Evolutionary conservation across 176 grass and related monocot genomes (phyloP).

Genomic region (Tillandsia leiboldiana): DNA sequence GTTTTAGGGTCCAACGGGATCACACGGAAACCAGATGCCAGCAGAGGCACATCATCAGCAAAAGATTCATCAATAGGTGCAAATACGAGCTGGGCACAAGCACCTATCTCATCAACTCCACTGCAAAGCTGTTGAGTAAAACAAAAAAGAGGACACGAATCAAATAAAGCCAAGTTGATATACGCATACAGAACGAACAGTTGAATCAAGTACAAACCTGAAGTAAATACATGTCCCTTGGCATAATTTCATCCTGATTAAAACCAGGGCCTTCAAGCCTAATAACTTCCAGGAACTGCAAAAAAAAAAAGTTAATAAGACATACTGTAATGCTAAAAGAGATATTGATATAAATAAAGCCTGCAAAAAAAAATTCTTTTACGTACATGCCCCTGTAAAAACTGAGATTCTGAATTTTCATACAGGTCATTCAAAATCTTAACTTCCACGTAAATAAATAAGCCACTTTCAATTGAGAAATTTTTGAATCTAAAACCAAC

Average conservation of each 20-base stretch:
- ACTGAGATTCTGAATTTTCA: no score
- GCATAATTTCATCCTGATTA: conserved; percentile 82
- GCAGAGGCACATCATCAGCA: conserved; percentile 76
- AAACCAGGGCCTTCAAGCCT: conserved; percentile 82
- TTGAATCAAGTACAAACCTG: conserved; percentile 30
- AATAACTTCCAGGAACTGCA: conserved; percentile 93
- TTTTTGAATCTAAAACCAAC: no score
- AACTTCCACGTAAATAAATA: no score
- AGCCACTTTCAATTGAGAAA: no score
- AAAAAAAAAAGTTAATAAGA: conserved; percentile 5
- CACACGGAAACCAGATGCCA: conserved; percentile 85
- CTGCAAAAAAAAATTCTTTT: no score
- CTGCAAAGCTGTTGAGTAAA: conserved; percentile 57
- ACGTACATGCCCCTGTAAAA: no score
- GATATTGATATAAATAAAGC: no score
- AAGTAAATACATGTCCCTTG: conserved; percentile 85
- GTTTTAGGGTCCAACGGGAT: conserved; percentile 80
- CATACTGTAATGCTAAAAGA: neutral
- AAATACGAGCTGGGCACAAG: conserved; percentile 94
- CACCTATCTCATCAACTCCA: conserved; percentile 83
- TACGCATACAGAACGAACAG: neutral
- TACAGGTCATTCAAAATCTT: no score
- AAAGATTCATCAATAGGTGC: conserved; percentile 99
- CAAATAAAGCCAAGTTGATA: neutral
- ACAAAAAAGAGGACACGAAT: conserved; percentile 11